Evolutionary conservation across 306 rosid genomes (phyloP), one percentile per base, ranked within the genome.

Genomic region (Purshia tridentata): DNA sequence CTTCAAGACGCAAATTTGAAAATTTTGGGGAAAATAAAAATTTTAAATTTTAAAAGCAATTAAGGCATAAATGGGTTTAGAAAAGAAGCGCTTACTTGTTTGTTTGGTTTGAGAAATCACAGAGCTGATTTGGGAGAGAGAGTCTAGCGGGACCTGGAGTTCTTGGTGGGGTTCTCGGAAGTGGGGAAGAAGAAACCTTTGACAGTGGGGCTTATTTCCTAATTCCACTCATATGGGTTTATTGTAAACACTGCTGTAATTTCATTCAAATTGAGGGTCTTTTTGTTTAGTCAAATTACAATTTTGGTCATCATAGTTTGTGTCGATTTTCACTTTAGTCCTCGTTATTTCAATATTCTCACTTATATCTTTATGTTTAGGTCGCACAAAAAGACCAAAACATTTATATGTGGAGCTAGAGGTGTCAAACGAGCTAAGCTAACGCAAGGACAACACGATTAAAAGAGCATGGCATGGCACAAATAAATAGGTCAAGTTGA

Each of bases 1-100:
- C 49, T 52, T 19, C n/a, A 51, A 50, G 29, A 47, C 23, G 16
- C 49, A 60, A 58, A 3, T 8, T 37, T 12, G 13, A 54, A 35
- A 37, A 67, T 35, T 8, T 35, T 23, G 39, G 59, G 42, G 9
- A 46, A 56, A 75, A 41, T 40, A 4, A 39, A 41, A 19, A 19
- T 23, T 15, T 2, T 0, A 11, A 23, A n/a, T 46, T 20, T 2
- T 4, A 13, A 7, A 41, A 16, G 16, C 9, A 10, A 77, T 4
- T 16, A 4, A 15, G 13, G 16, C 8, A 60, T 16, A 8, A 39
- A 19, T 8, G 18, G 60, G 35, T 44, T 70, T n/a, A 2, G 14
- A 65, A 65, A 55, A 9, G 6, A 11, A 64, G 47, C n/a, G 54
- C 73, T 56, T 78, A 77, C 81, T 61, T 23, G 65, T 37, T 29